Percentiles rank a stretch among this genome's conserved stretches.
phyloP scores from a whole-genome alignment of 129 eudicot genomes.

The Flaveria trinervia region DNA sequence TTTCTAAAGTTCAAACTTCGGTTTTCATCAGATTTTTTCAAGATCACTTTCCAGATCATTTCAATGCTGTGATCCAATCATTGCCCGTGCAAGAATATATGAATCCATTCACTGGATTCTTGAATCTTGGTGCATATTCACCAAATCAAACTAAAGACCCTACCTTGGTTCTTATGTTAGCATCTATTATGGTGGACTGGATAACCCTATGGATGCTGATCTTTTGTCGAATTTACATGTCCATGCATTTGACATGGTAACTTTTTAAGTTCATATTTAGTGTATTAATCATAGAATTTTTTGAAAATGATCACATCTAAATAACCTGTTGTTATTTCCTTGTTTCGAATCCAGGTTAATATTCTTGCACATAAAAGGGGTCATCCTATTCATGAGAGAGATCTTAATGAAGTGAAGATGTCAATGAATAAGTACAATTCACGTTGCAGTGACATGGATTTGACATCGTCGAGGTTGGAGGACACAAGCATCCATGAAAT shows the following conservation, averaged over 20 bases:
- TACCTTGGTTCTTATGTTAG: slow-evolving; percentile 54
- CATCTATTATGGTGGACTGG: slow-evolving; percentile 61
- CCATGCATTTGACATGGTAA: slow-evolving; percentile 69
- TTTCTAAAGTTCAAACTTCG: slow-evolving; percentile 50
- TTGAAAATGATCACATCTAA: neutral
- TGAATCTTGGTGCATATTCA: slow-evolving; percentile 53
- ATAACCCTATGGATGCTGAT: slow-evolving; percentile 50
- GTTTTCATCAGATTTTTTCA: slow-evolving; percentile 56
- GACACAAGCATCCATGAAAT: slow-evolving; percentile 28
- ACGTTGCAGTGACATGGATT: neutral
- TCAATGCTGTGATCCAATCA: slow-evolving; percentile 44
- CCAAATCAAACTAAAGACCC: slow-evolving; percentile 45
- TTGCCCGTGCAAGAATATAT: slow-evolving; percentile 70
- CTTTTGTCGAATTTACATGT: slow-evolving; percentile 44
- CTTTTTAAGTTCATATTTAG: neutral
- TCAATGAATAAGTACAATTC: slow-evolving; percentile 43
- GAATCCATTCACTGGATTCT: slow-evolving; percentile 54
- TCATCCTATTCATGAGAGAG: slow-evolving; percentile 44
- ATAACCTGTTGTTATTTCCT: neutral
- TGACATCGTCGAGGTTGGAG: neutral
- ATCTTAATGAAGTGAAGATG: slow-evolving; percentile 42
- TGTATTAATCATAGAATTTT: neutral
- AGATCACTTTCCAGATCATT: slow-evolving; percentile 55
- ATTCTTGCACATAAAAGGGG: slow-evolving; percentile 65
- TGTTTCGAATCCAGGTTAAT: slow-evolving; percentile 56